Base-by-base conservation (phyloP, 2,329 filamentous ascomycete genomes). In the Hypoxylon sp. region DNA sequence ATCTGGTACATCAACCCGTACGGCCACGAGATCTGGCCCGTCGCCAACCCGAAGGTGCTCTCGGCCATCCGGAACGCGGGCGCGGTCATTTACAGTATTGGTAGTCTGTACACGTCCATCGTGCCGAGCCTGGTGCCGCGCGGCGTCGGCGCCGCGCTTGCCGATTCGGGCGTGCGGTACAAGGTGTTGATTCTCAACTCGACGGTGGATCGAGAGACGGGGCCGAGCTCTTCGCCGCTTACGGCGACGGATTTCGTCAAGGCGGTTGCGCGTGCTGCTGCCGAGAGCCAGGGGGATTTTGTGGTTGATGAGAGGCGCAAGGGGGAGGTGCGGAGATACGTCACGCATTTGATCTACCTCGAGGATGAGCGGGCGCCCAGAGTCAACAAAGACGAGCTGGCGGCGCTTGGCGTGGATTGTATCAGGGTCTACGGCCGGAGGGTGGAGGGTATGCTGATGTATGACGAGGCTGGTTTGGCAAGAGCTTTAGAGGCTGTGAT, bases 1-100 rank as follows among this genome's bases (percentile, higher is more conserved):
- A 80, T 97, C 21, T 97, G 91, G 91, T 97, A 97, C 75, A 97
- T 97, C 74, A 97, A 97, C 66, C 93, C 93, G 0, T 97, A 97
- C 69, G 93, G 93, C n/a, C 91, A 97, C 68, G 92, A 97, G 71
- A 97, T 97, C 61, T 84, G 87, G 12, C 89, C 92, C 0, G 81
- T 86, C 0, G 89, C 91, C 2, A 97, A 96, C 64, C 86, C 91
- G 0, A 86, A 90, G 40, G 90, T 93, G 0, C 63, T 96, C 0
- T 80, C 84, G 5, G 84, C 90, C 0, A 70, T 97, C 1, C 74
- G 75, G 11, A 73, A 75, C 1, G 81, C 89, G 0, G 80, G 84
- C 47, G 86, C 84, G 1, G 78, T 97, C 6, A 83, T 97, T 34
- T 97, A 96, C 73, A 92, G 89, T 69, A 95, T 97, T 51, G 94